Conservation (phyloP, 2,329 filamentous ascomycete species). For the Fusarium graminum region DNA sequence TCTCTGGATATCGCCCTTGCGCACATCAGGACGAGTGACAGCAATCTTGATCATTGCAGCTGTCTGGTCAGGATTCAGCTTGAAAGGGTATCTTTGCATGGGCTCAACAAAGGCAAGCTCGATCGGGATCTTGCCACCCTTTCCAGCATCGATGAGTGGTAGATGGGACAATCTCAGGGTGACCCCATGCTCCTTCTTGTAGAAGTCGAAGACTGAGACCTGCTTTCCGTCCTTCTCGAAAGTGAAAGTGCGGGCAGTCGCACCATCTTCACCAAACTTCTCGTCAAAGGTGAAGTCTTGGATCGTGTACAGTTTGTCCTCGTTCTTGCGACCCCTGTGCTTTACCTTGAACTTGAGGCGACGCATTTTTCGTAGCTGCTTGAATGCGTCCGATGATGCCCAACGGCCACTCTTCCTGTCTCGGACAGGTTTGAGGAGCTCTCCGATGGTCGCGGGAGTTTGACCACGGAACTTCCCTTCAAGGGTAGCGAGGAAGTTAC, state of each 20-base stretch:
- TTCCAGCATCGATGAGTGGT: conserved; percentile 70
- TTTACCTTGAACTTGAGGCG: conserved; percentile 69
- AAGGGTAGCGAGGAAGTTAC: conserved; percentile 52
- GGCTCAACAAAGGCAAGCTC: conserved; percentile 67
- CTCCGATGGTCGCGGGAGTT: conserved; percentile 46
- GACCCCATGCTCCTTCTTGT: conserved; percentile 66
- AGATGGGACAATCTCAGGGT: conserved; percentile 61
- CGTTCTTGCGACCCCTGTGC: conserved; percentile 61
- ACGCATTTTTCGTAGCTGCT: conserved; percentile 65
- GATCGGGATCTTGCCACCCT: conserved; percentile 70
- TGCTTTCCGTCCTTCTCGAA: conserved; percentile 67
- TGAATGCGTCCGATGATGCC: conserved; percentile 65
- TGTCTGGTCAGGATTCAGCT: conserved; percentile 75
- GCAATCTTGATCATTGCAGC: conserved; percentile 93
- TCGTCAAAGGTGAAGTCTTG: conserved; percentile 63
- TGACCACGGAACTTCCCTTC: conserved; percentile 50
- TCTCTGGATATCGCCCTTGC: conserved; percentile 73
- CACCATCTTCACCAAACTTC: conserved; percentile 60
- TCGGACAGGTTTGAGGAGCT: conserved; percentile 55
- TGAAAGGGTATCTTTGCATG: conserved; percentile 73
- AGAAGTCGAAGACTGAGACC: conserved; percentile 67
- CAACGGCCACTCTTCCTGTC: conserved; percentile 39
- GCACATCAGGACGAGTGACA: conserved; percentile 78
- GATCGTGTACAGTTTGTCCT: conserved; percentile 65
- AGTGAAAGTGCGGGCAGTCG: conserved; percentile 63